Evolutionary conservation across 2,329 filamentous ascomycete genomes (phyloP), one percentile per base, ranked within the genome.

Genomic region (Emericellopsis atlantica): DNA sequence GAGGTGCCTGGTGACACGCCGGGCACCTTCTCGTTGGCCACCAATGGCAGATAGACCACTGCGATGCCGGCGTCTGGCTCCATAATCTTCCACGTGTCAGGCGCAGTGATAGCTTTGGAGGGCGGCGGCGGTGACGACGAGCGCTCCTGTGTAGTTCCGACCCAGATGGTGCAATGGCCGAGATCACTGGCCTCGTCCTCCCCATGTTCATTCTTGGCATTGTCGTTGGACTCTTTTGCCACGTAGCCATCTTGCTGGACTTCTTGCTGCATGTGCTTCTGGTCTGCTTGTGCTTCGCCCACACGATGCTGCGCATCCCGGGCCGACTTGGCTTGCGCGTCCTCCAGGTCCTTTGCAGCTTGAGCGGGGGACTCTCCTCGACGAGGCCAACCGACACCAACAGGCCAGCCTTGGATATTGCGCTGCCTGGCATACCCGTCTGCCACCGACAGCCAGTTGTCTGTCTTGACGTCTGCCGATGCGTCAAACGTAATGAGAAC

Each of bases 401-500:
- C 64, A 0, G 92, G 92, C 92, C 92, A 98, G 5, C 90, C 90
- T 56, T 88, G 90, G 56, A 98, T 80, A 7, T 84, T 85, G 35
- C 90, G 80, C 58, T 95, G 89, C 22, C 79, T 77, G 2, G 88
- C 89, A 54, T 96, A 98, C 2, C 92, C 90, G 53, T 96, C 92
- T 0, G 84, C 86, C 0, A 95, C 87, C 14, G 85, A 87, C 15
- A 98, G 78, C 92, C 92, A 98, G 54, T 98, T 96, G 53, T 95
- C 89, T 6, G 84, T 85, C 55, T 83, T 86, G 44, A 95, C 85
- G 51, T 98, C 92, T 16, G 89, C 89, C 2, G 86, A 94, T 4
- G 88, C 88, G 57, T 98, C 92, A 57, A 98, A 98, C 4, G 89
- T 86, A 36, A 98, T 76, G 36, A 96, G 67, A 35, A 98, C 73